Evolutionary conservation across 2,329 filamentous ascomycete genomes (phyloP), one percentile per base, ranked within the genome.

Genomic region (Stachybotrys chartarum): DNA sequence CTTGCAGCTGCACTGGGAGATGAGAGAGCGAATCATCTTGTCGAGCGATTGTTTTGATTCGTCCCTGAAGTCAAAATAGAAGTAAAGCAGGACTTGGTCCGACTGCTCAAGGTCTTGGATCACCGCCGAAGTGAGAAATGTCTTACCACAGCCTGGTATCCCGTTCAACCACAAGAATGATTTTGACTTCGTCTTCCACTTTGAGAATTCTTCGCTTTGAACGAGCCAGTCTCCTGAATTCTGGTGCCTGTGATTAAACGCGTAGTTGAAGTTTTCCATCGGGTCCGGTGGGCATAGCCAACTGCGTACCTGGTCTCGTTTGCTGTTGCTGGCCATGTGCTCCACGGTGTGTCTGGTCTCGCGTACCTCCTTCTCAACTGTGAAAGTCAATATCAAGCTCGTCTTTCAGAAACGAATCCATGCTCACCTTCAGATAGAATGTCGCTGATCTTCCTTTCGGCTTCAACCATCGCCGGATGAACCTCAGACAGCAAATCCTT

Each of bases 401-500:
- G 3, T 5, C 8, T 3, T 42, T 14, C 10, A 10, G 8, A 14
- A 42, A 42, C 14, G 35, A 42, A 42, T 42, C 35, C 3, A 42
- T 6, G 3, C 35, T 42, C 35, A 48, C 46, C n/a, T 16, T n/a
- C 49, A 5, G 49, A 51, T 16, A 51, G 6, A 3, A 51, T 51
- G 49, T 51, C 49, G 18, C 30, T 14, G 18, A 52, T 52, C 7
- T 24, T 42, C 35, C n/a, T 52, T 30, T 42, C 35, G 4, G 8
- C 35, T n/a, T 52, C 50, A 12, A 52, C 32, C 18, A 44, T 32
- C 1, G 32, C 24, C 7, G 35, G 50, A 24, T 16, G 50, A 8
- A 52, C 24, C 14, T 17, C 30, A 18, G 4, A 17, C n/a, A 60
- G 50, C 0, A 58, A n/a, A 7, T 58, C 55, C 30, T 59, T 59